A percentile compares a stretch with the other conserved stretches of the same genome.
phyloP scores from a whole-genome alignment of 1,284 basidiomycete genomes.

The Microbotryum scabiosae region DNA sequence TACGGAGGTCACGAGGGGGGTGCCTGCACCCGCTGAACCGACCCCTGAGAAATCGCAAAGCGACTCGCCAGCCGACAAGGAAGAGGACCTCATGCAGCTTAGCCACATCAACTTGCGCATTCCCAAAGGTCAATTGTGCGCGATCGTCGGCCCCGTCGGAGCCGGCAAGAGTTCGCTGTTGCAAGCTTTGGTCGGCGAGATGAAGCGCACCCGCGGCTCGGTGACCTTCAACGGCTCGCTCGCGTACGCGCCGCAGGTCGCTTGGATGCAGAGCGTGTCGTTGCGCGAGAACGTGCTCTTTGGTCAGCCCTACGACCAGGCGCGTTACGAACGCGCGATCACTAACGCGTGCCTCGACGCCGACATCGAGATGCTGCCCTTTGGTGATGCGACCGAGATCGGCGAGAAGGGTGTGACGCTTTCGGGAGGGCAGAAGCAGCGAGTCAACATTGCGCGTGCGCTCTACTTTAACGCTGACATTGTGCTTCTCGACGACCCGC shows the following conservation, averaged over 20 bases:
- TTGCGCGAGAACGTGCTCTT: slow-evolving; percentile 78
- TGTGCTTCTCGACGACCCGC: slow-evolving; percentile 74
- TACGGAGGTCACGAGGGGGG: slow-evolving; percentile 1
- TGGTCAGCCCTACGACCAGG: slow-evolving; percentile 67
- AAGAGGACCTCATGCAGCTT: slow-evolving; percentile 46
- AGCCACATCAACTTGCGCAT: slow-evolving; percentile 50
- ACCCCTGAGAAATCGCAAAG: slow-evolving; percentile 2
- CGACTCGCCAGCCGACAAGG: background rate
- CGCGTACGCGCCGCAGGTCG: slow-evolving; percentile 47
- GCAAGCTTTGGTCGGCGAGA: slow-evolving; percentile 64
- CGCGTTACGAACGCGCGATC: slow-evolving; percentile 67
- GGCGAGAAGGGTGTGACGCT: slow-evolving; percentile 71
- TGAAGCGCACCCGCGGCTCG: slow-evolving; percentile 51
- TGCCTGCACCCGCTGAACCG: background rate
- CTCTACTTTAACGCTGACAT: slow-evolving; percentile 79
- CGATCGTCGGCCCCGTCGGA: slow-evolving; percentile 58
- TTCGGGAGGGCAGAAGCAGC: slow-evolving; percentile 71
- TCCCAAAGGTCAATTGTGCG: slow-evolving; percentile 54
- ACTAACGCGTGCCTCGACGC: slow-evolving; percentile 64
- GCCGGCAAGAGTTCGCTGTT: slow-evolving; percentile 56
- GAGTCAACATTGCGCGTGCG: slow-evolving; percentile 67
- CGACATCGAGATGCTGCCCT: slow-evolving; percentile 69
- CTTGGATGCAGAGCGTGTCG: slow-evolving; percentile 82
- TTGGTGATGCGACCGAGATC: slow-evolving; percentile 79
- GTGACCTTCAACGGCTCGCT: slow-evolving; percentile 40